Conservation (phyloP, 2,329 filamentous ascomycete species). For the Emmonsiellopsis sp. region DNA sequence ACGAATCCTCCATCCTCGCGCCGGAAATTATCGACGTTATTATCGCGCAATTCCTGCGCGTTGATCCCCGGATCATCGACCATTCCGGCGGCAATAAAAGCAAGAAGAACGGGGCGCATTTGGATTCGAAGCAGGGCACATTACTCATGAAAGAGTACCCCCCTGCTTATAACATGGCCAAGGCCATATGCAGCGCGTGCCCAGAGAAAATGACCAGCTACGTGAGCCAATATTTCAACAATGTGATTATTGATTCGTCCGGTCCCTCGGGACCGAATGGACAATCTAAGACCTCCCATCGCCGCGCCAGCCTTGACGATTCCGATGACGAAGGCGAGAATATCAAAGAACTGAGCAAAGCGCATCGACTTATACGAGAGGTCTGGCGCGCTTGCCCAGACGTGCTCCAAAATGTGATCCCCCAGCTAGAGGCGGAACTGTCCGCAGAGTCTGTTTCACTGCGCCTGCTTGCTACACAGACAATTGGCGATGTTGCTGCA, state of each 20-base stretch:
- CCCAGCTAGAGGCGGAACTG: conserved; percentile 85
- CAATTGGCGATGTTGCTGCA: conserved; percentile 87
- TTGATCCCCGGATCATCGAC: conserved; percentile 56
- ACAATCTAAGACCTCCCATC: conserved; percentile 28
- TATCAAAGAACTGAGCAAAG: conserved; percentile 77
- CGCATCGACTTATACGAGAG: conserved; percentile 80
- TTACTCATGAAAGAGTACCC: conserved; percentile 81
- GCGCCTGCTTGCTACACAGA: conserved; percentile 81
- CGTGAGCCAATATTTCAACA: conserved; percentile 93
- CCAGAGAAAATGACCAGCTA: conserved; percentile 92
- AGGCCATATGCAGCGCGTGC: conserved; percentile 80
- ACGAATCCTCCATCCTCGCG: conserved; percentile 71
- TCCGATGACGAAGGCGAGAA: conserved; percentile 69
- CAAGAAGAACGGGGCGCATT: conserved; percentile 44
- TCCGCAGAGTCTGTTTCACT: conserved; percentile 82
- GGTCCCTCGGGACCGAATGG: conserved; percentile 51
- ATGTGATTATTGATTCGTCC: conserved; percentile 85
- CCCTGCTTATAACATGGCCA: conserved; percentile 91
- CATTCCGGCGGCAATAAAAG: conserved; percentile 44
- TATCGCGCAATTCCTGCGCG: conserved; percentile 88
- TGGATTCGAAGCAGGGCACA: conserved; percentile 71
- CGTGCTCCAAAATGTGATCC: conserved; percentile 85
- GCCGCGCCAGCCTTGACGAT: conserved; percentile 47
- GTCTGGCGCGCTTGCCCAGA: conserved; percentile 86
- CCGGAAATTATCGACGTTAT: conserved; percentile 82